Evolutionary conservation across 257 asterid species (phyloP).

Genomic region (Scutellaria minor): DNA sequence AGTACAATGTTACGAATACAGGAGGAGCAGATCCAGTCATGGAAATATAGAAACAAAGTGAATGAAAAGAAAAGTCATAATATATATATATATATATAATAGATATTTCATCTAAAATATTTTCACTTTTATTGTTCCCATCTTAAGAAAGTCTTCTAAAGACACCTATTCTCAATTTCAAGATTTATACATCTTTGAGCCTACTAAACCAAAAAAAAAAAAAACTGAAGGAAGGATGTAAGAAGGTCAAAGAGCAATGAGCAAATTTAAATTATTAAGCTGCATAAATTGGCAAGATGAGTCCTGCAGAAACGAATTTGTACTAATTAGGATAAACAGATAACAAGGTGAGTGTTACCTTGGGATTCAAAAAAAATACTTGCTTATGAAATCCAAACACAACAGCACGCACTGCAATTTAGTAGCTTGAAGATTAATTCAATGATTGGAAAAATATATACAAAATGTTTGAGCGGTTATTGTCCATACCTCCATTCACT

Average conservation of each 20-base stretch:
- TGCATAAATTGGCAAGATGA: conserved; percentile 8
- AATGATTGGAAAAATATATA: conserved; percentile 16
- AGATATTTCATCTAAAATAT: background rate
- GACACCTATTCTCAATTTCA: background rate
- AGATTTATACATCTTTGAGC: conserved; percentile 9
- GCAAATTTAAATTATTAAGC: conserved; percentile 1
- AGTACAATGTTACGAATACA: background rate
- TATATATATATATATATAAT: no score
- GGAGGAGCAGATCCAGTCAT: background rate
- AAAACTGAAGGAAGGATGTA: background rate
- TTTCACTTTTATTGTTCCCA: conserved; percentile 2
- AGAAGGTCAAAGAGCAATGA: conserved; percentile 21
- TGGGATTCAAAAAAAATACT: conserved; percentile 82
- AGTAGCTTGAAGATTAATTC: conserved; percentile 30
- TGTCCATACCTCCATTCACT: conserved; percentile 83
- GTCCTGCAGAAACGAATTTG: background rate
- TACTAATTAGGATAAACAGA: conserved; percentile 12
- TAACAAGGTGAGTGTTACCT: conserved; percentile 49
- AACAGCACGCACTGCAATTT: conserved; percentile 80
- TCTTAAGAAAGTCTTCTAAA: background rate
- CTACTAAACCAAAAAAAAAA: background rate
- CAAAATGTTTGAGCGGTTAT: conserved; percentile 7
- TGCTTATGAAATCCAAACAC: conserved; percentile 86
- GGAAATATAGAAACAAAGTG: background rate
- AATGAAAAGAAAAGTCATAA: background rate